Evolutionary conservation across 2,329 filamentous ascomycete genomes (phyloP).

Genomic region (Calonectria pseudoreteaudii): DNA sequence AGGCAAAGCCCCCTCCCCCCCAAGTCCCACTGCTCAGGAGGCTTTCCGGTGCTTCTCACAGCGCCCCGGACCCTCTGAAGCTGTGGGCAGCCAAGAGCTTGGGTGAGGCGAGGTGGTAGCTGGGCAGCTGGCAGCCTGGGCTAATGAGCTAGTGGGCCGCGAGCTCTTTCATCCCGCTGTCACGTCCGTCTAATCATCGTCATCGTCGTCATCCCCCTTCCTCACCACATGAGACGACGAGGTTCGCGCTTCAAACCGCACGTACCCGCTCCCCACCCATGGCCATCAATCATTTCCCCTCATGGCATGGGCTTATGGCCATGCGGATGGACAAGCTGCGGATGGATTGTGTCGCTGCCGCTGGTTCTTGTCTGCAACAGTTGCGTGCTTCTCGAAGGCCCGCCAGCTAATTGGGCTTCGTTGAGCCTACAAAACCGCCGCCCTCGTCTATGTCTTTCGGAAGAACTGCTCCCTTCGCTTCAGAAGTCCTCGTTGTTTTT

Average conservation of each 20-base stretch:
- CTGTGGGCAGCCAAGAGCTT: not conserved
- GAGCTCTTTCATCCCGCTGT: conserved; percentile 5
- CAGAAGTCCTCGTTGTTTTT: not conserved
- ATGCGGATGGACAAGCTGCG: not conserved
- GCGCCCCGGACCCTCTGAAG: not conserved
- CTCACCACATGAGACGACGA: conserved; percentile 16
- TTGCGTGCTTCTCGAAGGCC: not conserved
- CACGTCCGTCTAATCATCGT: conserved; percentile 10
- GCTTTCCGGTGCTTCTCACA: not conserved
- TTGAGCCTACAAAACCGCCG: not conserved
- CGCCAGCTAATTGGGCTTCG: not conserved
- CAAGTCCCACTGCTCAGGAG: not conserved
- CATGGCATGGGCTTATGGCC: not conserved
- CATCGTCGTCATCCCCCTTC: conserved; percentile 12
- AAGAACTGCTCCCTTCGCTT: conserved; percentile 2
- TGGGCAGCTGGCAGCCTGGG: conserved; percentile 4
- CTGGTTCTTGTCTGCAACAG: not conserved
- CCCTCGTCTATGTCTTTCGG: not conserved
- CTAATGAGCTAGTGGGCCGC: conserved; percentile 10
- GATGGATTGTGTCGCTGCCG: not conserved
- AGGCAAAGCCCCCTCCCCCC: conserved; percentile 1
- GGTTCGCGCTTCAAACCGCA: conserved; percentile 3
- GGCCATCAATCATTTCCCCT: conserved; percentile 5
- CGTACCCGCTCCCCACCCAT: conserved; percentile 4
- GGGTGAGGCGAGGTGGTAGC: conserved; percentile 2